Evolutionary conservation across 1,139 yeast genomes (phyloP).

Genomic region (Zhuliangozyma blackwelliae): DNA sequence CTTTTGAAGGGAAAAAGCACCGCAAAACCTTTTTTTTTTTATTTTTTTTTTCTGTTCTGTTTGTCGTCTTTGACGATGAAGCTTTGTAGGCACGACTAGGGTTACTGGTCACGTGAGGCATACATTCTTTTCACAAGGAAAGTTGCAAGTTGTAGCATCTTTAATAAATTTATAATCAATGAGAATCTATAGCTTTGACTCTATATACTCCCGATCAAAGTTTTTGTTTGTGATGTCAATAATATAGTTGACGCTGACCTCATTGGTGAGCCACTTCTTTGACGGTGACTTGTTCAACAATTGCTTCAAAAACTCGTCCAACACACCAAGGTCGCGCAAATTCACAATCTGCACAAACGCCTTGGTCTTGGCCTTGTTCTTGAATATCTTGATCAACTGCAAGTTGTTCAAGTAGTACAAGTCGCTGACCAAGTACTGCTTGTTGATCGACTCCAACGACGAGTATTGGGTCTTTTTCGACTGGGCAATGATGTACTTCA

Average conservation of each 20-base stretch:
- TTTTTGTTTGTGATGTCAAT: slow-evolving; percentile 38
- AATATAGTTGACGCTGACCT: slow-evolving; percentile 27
- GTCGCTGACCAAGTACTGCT: slow-evolving; percentile 41
- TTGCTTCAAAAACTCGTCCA: slow-evolving; percentile 24
- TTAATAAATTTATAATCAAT: no score
- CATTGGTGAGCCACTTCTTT: slow-evolving; percentile 13
- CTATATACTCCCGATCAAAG: slow-evolving; percentile 16
- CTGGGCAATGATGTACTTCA: slow-evolving; percentile 26
- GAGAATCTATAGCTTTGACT: slow-evolving; percentile 6
- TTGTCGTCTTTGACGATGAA: no score
- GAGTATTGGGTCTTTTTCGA: slow-evolving; percentile 13
- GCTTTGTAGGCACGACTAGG: no score
- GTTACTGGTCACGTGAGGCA: no score
- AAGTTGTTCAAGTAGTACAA: slow-evolving; percentile 38
- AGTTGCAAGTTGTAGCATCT: no score
- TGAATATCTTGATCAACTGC: slow-evolving; percentile 32
- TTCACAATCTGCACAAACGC: slow-evolving; percentile 37
- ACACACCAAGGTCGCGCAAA: slow-evolving; percentile 25
- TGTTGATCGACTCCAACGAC: slow-evolving; percentile 35
- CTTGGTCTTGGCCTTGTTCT: slow-evolving; percentile 40
- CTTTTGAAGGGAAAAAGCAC: no score
- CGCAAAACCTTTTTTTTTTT: no score
- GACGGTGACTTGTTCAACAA: slow-evolving; percentile 13
- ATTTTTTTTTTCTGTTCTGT: no score
- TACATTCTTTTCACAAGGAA: no score